A percentile compares a stretch with the other conserved stretches of the same genome.
Evolutionary conservation across 768 basidiomycete species (phyloP).

Genomic region (Pulveroboletus sp.): DNA sequence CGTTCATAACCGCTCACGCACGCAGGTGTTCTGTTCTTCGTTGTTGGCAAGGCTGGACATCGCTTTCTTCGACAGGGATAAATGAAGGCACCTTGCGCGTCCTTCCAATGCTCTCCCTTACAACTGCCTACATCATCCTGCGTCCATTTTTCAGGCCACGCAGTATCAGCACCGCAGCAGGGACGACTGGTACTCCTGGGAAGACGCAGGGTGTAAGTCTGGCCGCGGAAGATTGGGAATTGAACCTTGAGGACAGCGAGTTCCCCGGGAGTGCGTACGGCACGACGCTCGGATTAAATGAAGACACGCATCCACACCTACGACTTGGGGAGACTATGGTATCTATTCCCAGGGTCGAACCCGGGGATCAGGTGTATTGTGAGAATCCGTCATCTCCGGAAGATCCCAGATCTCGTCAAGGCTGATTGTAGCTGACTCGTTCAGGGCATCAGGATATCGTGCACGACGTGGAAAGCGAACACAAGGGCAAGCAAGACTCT

Average conservation of each 20-base stretch:
- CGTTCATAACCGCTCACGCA: neutral
- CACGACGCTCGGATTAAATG: conserved; percentile 53
- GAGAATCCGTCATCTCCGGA: conserved; percentile 4
- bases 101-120: conserved; percentile 53
- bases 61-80: conserved; percentile 50
- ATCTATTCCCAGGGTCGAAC: conserved; percentile 53
- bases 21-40: conserved; percentile 51
- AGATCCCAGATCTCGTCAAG: neutral
- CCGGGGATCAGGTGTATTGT: conserved; percentile 67
- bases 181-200: conserved; percentile 1
- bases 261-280: conserved; percentile 59
- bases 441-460: conserved; percentile 55
- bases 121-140: conserved; percentile 60
- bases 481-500: conserved; percentile 47
- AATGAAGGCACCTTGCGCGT: conserved; percentile 63
- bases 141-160: conserved; percentile 62
- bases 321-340: conserved; percentile 53
- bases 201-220: conserved; percentile 27
- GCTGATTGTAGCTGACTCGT: neutral
- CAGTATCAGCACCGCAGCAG: conserved; percentile 1
- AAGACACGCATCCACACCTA: conserved; percentile 62
- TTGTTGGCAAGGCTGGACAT: conserved; percentile 61
- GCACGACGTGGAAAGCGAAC: conserved; percentile 52
- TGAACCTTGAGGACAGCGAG: conserved; percentile 47
- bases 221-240: conserved; percentile 50